Evolutionary conservation across 352 stramenopile species (phyloP), one percentile per base, ranked within the genome.

Genomic region (Phytopythium kandeliae): DNA sequence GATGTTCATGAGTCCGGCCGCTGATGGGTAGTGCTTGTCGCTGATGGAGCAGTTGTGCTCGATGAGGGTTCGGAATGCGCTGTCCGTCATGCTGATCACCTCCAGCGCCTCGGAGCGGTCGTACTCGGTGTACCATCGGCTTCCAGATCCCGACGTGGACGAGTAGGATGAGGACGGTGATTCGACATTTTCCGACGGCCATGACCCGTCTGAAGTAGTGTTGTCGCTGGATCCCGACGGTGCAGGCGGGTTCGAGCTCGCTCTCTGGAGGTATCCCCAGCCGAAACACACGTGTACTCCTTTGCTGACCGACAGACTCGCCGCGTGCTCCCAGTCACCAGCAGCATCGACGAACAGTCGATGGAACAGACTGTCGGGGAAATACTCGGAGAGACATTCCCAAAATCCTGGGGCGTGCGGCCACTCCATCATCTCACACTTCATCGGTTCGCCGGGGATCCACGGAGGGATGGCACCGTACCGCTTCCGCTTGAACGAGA

Each of bases 391-490:
- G 10, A 77, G 42, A 56, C 66, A 80, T 2, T n/a, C n/a, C n/a
- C n/a, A n/a, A n/a, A n/a, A n/a, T n/a, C n/a, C n/a, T n/a, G n/a
- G n/a, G n/a, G n/a, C n/a, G n/a, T n/a, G n/a, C n/a, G n/a, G n/a
- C n/a, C n/a, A n/a, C n/a, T n/a, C n/a, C n/a, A n/a, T n/a, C n/a
- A n/a, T n/a, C n/a, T n/a, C n/a, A n/a, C n/a, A n/a, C n/a, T n/a
- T n/a, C n/a, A n/a, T n/a, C n/a, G n/a, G n/a, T n/a, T 58, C 44
- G 0, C 59, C 62, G 1, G 65, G 65, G 30, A 56, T 58, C 69
- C 66, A 80, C 28, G 67, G 67, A 33, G 60, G 44, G 2, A 55
- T 50, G 10, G 55, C 66, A 17, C 69, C 60, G 37, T 73, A 80
- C 13, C 60, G 63, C 42, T 58, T 65, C 8, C 67, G 67, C 13